These are phyloP conservation scores for Neoascochyta sp. DNA, from an alignment of 2,329 filamentous ascomycete genomes.

Conservation along the genomic window DNA sequence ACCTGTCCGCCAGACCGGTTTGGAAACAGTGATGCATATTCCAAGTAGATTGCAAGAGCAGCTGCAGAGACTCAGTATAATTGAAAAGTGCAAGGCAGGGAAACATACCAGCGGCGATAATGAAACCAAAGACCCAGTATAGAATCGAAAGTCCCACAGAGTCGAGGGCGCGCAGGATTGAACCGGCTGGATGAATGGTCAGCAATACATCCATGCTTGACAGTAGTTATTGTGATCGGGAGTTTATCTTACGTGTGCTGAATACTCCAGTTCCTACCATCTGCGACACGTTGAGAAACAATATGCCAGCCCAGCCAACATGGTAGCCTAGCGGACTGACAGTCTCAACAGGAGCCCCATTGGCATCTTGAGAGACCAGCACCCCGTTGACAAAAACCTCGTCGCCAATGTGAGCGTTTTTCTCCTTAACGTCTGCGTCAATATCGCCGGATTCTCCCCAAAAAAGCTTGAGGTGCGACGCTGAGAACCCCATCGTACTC, in stretches of 20 bases:
- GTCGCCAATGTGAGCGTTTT: conserved; percentile 26
- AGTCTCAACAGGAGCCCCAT: conserved; percentile 29
- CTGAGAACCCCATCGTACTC: no score
- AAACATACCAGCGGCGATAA: conserved; percentile 22
- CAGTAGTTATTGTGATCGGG: no score
- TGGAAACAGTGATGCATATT: conserved; percentile 27
- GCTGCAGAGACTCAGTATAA: conserved; percentile 9
- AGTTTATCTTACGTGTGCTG: conserved; percentile 22
- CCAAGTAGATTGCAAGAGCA: conserved; percentile 24
- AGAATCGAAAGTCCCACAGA: conserved; percentile 25
- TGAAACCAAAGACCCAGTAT: conserved; percentile 28
- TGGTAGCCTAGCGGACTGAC: conserved; percentile 30
- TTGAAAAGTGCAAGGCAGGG: neutral
- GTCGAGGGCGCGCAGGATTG: conserved; percentile 21
- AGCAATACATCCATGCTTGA: neutral
- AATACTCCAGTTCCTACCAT: conserved; percentile 34
- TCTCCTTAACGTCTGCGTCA: conserved; percentile 18
- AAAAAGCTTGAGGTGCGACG: conserved; percentile 15
- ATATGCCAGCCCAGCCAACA: conserved; percentile 26
- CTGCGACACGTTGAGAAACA: conserved; percentile 31
- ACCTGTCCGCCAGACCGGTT: conserved; percentile 30
- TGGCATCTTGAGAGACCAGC: conserved; percentile 23
- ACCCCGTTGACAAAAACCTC: conserved; percentile 23
- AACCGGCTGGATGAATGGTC: conserved; percentile 12
- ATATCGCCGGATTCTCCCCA: conserved; percentile 14